Conservation (phyloP, 2,329 filamentous ascomycete genomes). For the Cladophialophora carrionii region DNA sequence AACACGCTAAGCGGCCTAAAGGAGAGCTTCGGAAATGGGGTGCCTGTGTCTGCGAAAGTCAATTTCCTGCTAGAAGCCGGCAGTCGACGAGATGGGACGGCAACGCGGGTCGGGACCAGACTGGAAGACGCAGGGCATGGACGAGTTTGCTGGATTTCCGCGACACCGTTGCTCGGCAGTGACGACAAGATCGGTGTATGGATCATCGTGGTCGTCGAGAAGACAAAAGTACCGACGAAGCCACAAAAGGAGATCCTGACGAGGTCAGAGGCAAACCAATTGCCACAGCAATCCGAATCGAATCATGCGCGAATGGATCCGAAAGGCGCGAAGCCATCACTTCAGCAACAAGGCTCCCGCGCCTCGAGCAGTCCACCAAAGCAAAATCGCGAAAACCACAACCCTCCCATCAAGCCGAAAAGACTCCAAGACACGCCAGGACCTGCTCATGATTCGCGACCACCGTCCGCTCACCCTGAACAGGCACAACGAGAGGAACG, state of each 20-base stretch:
- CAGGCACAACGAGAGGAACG: not conserved
- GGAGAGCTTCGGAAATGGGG: conserved; percentile 46
- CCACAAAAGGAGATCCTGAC: not conserved
- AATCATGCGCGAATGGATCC: conserved; percentile 7
- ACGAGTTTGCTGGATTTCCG: conserved; percentile 48
- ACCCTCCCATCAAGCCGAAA: conserved; percentile 21
- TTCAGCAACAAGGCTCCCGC: not conserved
- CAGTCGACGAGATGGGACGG: conserved; percentile 29
- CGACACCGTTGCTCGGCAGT: conserved; percentile 49
- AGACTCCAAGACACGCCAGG: conserved; percentile 7
- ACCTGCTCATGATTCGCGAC: not conserved
- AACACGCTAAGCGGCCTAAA: conserved; percentile 46
- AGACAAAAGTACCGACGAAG: conserved; percentile 29
- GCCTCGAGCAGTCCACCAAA: not conserved
- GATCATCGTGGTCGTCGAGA: conserved; percentile 54
- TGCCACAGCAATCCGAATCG: not conserved
- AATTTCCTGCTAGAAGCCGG: conserved; percentile 43
- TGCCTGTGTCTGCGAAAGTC: conserved; percentile 51
- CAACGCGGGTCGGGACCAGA: conserved; percentile 25
- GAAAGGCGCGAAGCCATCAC: conserved; percentile 1
- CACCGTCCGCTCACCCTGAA: not conserved
- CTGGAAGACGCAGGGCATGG: conserved; percentile 28
- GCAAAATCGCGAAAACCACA: not conserved
- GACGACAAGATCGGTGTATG: conserved; percentile 52
- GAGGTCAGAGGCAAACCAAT: not conserved